Evolutionary conservation across 2,329 filamentous ascomycete genomes (phyloP), one percentile per base, ranked within the genome.

Genomic region (Myriosclerotinia scirpicola): DNA sequence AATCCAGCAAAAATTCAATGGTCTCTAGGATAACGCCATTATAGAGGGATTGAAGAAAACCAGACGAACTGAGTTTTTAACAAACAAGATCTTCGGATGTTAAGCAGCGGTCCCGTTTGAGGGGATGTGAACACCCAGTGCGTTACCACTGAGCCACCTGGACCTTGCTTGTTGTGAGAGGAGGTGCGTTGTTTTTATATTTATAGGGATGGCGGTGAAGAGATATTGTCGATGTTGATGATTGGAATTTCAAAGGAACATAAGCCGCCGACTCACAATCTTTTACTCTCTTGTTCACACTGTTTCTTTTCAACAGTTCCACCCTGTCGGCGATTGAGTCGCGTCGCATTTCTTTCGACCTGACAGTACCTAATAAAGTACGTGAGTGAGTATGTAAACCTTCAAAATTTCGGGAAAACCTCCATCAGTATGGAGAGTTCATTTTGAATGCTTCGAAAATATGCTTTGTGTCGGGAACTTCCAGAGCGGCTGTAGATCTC

Each of bases 141-240:
- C 54, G 54, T 26, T 26, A 56, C 54, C 54, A 56, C 54, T 50
- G n/a, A 30, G 54, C 54, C 54, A 56, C 26, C 54, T 56, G 36
- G 38, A 56, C 5, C 26, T 38, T 54, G 34, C 38, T 56, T 56
- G 22, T 42, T 56, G 38, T 56, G 54, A 12, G n/a, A 56, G 17
- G 5, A 20, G 8, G 4, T 0, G 0, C 38, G 12, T 30, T 42
- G 22, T 42, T 42, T 26, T 6, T 26, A 14, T 1, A 56, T 42
- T 42, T 20, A 42, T 50, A 12, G 46, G n/a, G n/a, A 56, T 11
- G n/a, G n/a, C 22, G 54, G 14, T 20, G 22, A 56, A 42, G 9
- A 42, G 12, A 3, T 9, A 20, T 15, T 30, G 8, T 42, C 26
- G n/a, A 15, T 42, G 54, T 2, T 42, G 54, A 14, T 50, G 20